These are phyloP conservation scores for Dictyostelium intermedium DNA, from an alignment of 78 protist genomes.

Conservation along the genomic window DNA sequence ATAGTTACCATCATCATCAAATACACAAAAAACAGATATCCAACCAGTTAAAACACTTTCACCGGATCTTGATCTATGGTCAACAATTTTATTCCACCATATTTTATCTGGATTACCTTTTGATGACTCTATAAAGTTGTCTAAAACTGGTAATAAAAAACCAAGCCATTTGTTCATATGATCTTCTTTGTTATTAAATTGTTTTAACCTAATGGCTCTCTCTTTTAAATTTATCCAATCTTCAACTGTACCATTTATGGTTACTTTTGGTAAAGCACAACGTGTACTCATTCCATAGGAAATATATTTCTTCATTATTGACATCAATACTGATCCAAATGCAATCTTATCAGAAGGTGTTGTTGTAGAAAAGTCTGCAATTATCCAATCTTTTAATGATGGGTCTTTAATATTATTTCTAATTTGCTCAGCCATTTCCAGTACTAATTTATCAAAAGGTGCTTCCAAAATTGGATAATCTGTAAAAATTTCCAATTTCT, in stretches of 20 bases:
- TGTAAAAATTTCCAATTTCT: not conserved
- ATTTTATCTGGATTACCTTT: constrained; percentile 6
- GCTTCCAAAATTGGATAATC: not conserved
- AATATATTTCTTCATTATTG: constrained; percentile 42
- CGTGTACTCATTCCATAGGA: not conserved
- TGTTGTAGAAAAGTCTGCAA: constrained; percentile 32
- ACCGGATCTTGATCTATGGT: constrained; percentile 11
- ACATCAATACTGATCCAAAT: not conserved
- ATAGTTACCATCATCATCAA: not conserved
- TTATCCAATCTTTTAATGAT: constrained; percentile 16
- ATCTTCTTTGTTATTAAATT: not conserved
- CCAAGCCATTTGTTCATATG: constrained; percentile 46
- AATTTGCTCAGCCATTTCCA: constrained; percentile 9
- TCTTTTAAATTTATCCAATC: not conserved
- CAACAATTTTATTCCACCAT: not conserved
- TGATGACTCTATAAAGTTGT: constrained; percentile 19
- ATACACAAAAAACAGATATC: constrained; percentile 55
- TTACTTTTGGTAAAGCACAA: constrained; percentile 75
- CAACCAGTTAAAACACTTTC: constrained; percentile 56
- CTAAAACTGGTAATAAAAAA: constrained; percentile 36
- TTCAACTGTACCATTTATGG: constrained; percentile 43
- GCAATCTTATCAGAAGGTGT: constrained; percentile 22
- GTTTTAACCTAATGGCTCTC: not conserved
- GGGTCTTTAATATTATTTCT: constrained; percentile 28
- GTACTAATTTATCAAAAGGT: not conserved